Percentiles rank a stretch among this genome's conserved stretches.
phyloP scores from a whole-genome alignment of 192 early-diverging fungal genomes.

The Dimargaris cristalligena region DNA sequence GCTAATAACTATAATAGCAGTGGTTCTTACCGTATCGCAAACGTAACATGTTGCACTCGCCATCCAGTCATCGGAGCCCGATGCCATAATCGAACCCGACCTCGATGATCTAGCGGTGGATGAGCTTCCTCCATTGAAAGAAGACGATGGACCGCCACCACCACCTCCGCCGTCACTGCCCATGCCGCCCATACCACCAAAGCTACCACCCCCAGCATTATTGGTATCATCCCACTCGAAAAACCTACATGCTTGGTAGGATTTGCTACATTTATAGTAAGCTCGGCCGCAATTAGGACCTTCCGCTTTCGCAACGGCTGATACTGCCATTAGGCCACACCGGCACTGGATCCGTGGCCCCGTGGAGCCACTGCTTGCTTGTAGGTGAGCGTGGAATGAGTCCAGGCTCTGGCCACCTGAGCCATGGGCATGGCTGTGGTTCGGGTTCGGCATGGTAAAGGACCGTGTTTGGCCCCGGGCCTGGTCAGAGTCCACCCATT shows the following conservation, averaged over 20 bases:
- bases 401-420: neutral
- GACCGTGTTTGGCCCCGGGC: neutral
- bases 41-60: neutral
- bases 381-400: neutral
- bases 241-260: conserved; percentile 2
- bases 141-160: too few species aligned
- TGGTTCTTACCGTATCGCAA: conserved; percentile 1
- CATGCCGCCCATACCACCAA: neutral
- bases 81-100: neutral
- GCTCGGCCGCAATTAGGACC: neutral
- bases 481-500: conserved; percentile 31
- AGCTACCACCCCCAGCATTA: neutral
- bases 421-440: neutral
- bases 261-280: conserved; percentile 8
- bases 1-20: neutral
- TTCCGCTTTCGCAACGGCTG: neutral
- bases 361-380: neutral
- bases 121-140: too few species aligned
- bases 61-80: neutral
- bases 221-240: conserved; percentile 2
- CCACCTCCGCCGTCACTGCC: neutral
- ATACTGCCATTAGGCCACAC: neutral
- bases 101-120: neutral
- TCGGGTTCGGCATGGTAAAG: neutral
- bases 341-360: neutral